Base-by-base conservation (phyloP, 129 eudicot species). In the Logfia minima region DNA sequence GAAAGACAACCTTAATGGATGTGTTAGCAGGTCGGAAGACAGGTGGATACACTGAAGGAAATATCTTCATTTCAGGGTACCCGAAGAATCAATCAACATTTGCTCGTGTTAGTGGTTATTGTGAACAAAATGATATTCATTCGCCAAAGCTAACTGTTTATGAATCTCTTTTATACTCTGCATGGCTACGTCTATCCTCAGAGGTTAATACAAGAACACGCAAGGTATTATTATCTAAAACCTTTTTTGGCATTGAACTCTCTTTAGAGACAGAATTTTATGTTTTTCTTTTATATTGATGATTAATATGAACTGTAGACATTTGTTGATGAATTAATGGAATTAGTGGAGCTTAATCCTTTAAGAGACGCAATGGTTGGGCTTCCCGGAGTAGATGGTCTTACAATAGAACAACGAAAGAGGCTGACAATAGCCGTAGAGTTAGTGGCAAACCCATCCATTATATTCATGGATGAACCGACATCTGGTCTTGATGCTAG, bases 401-500 rank as follows among this genome's bases (percentile, higher is more conserved):
- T 76, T 43, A 76, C 80, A 65, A 76, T 76, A 65, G 80, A 65
- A 65, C 80, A 76, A 31, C 52, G 72, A 7, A 76, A 65, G 80
- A 28, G 80, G 34, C 10, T 76, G 35, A 76, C 80, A 45, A 65
- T 76, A 48, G 80, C 80, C 0, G 80, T 76, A 3, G 80, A 76
- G 65, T 76, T 76, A 70, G 80, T 65, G 65, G 80, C 72, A 1
- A 76, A 76, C 28, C 80, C 80, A 26, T 75, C 70, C n/a, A 75
- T 75, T 35, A 75, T 75, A 24, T 61, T 75, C 71, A 75, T 75
- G 79, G 79, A 75, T 75, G 79, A 75, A 64, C 80, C 80, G 24
- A 65, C 80, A 48, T 65, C 72, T 29, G 80, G 80, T 65, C 80
- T 76, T 10, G 80, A 76, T 63, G 80, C 80, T 31, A 76, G 80